phyloP scores from a whole-genome alignment of 352 stramenopile species.

The Phytophthora citricola region DNA sequence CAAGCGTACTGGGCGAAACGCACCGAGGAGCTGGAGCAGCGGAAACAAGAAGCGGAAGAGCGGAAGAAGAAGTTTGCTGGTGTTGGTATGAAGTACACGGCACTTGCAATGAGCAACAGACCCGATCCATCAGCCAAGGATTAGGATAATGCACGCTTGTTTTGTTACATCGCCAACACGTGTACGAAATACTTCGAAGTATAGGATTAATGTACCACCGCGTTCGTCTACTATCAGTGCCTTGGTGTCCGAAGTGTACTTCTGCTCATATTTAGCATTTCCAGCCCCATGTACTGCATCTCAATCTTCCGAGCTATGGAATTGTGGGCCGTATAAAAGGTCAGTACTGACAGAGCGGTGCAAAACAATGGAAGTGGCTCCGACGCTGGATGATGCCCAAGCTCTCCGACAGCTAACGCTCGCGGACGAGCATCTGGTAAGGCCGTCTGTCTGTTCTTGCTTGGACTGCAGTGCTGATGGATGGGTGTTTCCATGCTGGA shows the following conservation, averaged over 20 bases:
- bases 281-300: no score
- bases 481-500: background rate
- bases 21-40: slow-evolving; percentile 77
- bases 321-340: slow-evolving; percentile 19
- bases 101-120: slow-evolving; percentile 77
- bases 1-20: slow-evolving; percentile 82
- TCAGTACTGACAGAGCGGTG: slow-evolving; percentile 10
- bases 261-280: no score
- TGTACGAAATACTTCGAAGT: no score
- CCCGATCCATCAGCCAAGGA: slow-evolving; percentile 26
- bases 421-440: slow-evolving; percentile 54
- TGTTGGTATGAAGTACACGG: slow-evolving; percentile 85
- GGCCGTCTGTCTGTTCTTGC: background rate
- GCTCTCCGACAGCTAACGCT: slow-evolving; percentile 37
- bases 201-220: no score
- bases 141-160: slow-evolving; percentile 7
- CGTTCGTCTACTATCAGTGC: no score
- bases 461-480: slow-evolving; percentile 5
- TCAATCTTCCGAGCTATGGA: background rate
- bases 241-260: no score
- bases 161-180: no score
- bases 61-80: slow-evolving; percentile 80
- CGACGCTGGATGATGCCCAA: slow-evolving; percentile 29
- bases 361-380: slow-evolving; percentile 26
- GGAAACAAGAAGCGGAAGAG: slow-evolving; percentile 77